phyloP scores from a whole-genome alignment of 202 grass and related monocot genomes.

The Schoenoplectus triqueter region DNA sequence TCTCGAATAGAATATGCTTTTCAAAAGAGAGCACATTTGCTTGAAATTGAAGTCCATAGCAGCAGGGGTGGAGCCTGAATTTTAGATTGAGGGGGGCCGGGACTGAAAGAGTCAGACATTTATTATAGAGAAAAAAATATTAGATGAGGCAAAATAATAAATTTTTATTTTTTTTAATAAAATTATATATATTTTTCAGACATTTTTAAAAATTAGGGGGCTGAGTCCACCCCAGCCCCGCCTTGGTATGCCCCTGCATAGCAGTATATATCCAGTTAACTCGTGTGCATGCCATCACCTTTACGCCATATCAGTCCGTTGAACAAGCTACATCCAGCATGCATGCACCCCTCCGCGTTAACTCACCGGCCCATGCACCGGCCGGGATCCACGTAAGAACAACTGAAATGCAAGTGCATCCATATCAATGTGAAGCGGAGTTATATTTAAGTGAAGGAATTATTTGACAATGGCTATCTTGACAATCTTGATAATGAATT shows the following conservation, averaged over 20 bases:
- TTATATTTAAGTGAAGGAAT: neutral
- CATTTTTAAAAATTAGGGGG: too few relatives aligned
- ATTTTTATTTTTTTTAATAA: too few relatives aligned
- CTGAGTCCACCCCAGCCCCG: too few relatives aligned
- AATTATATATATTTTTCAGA: too few relatives aligned
- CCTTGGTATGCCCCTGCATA: too few relatives aligned
- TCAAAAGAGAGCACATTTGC: neutral
- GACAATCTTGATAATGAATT: too few relatives aligned
- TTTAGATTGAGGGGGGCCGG: too few relatives aligned
- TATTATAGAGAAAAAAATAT: too few relatives aligned
- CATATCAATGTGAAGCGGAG: neutral
- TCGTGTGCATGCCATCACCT: neutral
- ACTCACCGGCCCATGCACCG: neutral
- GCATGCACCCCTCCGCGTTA: neutral
- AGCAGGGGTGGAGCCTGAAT: neutral
- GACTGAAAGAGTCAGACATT: too few relatives aligned
- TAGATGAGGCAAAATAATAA: too few relatives aligned
- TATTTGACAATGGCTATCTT: too few relatives aligned
- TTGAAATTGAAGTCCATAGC: neutral
- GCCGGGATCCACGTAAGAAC: neutral
- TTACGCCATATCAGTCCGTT: neutral
- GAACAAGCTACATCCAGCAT: neutral
- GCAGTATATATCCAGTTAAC: neutral
- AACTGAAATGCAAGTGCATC: neutral
- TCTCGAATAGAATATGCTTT: neutral